Evolutionary conservation across 2,329 filamentous ascomycete genomes (phyloP), one percentile per base, ranked within the genome.

Genomic region (Trichoderma gracile): DNA sequence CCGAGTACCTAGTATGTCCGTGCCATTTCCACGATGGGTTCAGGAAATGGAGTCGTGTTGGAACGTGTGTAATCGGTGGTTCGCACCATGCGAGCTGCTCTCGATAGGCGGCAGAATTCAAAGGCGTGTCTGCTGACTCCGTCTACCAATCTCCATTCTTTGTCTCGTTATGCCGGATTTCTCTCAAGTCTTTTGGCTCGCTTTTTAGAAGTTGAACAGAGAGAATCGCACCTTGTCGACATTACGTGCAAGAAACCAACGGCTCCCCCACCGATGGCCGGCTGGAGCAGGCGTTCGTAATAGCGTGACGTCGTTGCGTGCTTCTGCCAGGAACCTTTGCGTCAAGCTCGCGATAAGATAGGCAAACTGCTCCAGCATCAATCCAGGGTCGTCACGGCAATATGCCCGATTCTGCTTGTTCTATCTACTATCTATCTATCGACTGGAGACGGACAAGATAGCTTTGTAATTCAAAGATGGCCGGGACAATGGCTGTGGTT

Each of bases 221-320:
- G 10, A 38, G 10, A 14, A 10, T 14, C 3, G 5, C 14, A 3
- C 10, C 10, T 14, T 3, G 54, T 43, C 46, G 54, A 17, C 30
- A 57, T 47, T 60, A 43, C 57, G 33, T 23, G 42, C 19, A 43
- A n/a, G 30, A 52, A 52, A 60, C 45, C 9, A 50, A 38, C 33
- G 21, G 33, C 46, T 52, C 57, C 49, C 58, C 58, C 10, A 45
- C 58, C 19, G 9, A 17, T 54, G 14, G 50, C 21, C 56, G 23
- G 54, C 53, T 53, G 53, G 52, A 67, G 52, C 45, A 46, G 65
- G 56, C 57, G 62, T 57, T 57, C 43, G 65, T n/a, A 55, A 65
- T 64, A 49, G 47, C 63, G 58, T 58, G 56, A 58, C 43, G 55
- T 49, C 54, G 57, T 53, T 46, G 62, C 62, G 54, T 64, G 55